Percentiles rank a stretch among this genome's conserved stretches.
Conservation (phyloP, 1,284 basidiomycete genomes). For the Spongispora temasekensis region DNA sequence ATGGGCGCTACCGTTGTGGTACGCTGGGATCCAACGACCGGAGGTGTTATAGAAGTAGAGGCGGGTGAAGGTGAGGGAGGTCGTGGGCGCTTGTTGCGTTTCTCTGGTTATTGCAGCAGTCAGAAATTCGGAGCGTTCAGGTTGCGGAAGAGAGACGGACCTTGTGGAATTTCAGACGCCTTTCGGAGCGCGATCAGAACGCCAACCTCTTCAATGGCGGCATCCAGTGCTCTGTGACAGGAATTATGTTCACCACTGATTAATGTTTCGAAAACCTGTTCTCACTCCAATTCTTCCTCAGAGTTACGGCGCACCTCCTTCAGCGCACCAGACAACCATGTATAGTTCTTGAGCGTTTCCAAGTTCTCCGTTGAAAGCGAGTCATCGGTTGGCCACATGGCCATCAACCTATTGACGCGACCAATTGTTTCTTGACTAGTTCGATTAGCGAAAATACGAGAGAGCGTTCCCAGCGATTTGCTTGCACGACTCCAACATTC, state of each 20-base stretch:
- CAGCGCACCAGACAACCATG: slow-evolving; percentile 60
- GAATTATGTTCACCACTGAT: slow-evolving; percentile 12
- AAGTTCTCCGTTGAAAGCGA: slow-evolving; percentile 64
- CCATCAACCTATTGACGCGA: slow-evolving; percentile 69
- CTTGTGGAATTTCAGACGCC: slow-evolving; percentile 64
- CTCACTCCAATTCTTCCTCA: slow-evolving; percentile 66
- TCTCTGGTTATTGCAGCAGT: slow-evolving; percentile 49
- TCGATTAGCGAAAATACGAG: slow-evolving; percentile 52
- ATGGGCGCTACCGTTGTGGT: slow-evolving; percentile 47
- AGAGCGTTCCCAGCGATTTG: slow-evolving; percentile 54
- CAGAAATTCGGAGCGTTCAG: not conserved
- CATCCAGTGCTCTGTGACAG: slow-evolving; percentile 60
- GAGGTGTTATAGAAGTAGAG: slow-evolving; percentile 40
- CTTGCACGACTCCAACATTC: slow-evolving; percentile 71
- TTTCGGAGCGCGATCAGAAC: slow-evolving; percentile 71
- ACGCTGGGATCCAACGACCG: slow-evolving; percentile 42
- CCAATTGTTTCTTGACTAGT: slow-evolving; percentile 59
- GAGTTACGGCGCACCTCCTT: slow-evolving; percentile 60
- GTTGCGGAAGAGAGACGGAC: slow-evolving; percentile 38
- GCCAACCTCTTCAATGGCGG: slow-evolving; percentile 65
- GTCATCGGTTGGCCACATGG: slow-evolving; percentile 71
- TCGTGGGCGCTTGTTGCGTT: slow-evolving; percentile 73
- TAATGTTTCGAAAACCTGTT: slow-evolving; percentile 6
- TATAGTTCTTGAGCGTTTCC: slow-evolving; percentile 63
- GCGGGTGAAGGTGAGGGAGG: slow-evolving; percentile 63